Base-by-base conservation (phyloP, 768 basidiomycete species). In the Lepiota subincarnata region DNA sequence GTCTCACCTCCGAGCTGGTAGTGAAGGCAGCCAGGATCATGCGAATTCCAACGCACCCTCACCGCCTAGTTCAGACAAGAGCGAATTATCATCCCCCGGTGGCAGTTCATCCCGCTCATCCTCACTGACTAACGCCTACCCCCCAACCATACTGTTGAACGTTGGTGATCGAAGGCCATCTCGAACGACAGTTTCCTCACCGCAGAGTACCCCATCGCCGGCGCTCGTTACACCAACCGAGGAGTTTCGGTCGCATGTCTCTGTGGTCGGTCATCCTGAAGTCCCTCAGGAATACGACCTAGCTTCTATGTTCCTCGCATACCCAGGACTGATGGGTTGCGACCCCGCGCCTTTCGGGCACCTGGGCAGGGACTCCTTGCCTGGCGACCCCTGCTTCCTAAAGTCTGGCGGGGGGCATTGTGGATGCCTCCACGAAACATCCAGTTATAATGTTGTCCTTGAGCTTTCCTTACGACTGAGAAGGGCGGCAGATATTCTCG, bases 401-500 rank as follows among this genome's bases (percentile, higher is more conserved):
- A 70, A 68, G 54, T 61, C 65, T 14, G 56, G 57, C 26, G 57
- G 55, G 12, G 70, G 69, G 13, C 77, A 81, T 48, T 86, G 84
- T 57, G 79, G 76, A 4, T 87, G 84, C 60, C 69, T 86, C 22
- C 71, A 75, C 49, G 84, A 86, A 55, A 60, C 73, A 7, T 60
- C 71, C 16, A 77, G 69, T 59, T 86, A 87, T 60, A 79, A 70
- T 50, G 76, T 75, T n/a, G 70, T 84, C 18, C 73, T 86, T 10
- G 84, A 87, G 59, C 69, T 87, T n/a, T 86, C 83, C 1, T 68
- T 85, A 26, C 73, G 82, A 47, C 73, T 87, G 18, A 75, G 83
- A 19, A 81, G 76, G 59, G 83, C 82, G 10, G 76, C 79, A 10
- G 74, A 82, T 48, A 68, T 78, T 36, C 75, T 87, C 37, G 69